A percentile compares a stretch with the other conserved stretches of the same genome.
Conservation (phyloP, 345 rosid genomes). For the Bruguiera sexangula region DNA sequence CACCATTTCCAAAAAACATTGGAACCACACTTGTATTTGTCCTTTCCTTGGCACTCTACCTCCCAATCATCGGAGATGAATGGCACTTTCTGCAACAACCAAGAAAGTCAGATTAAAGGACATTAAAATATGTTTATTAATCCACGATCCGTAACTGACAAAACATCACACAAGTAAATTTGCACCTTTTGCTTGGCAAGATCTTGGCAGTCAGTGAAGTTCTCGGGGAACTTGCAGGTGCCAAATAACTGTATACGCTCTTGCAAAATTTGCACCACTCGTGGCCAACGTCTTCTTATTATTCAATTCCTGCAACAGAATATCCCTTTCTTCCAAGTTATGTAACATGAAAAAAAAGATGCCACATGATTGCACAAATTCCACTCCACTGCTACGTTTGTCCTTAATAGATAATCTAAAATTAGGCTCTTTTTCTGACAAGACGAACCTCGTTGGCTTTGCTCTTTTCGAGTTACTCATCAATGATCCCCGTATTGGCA, state of each 20-base stretch:
- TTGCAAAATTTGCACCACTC: slow-evolving; percentile 92
- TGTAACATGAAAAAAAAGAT: background rate
- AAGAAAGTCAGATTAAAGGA: background rate
- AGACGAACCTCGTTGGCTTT: slow-evolving; percentile 75
- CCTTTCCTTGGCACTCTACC: slow-evolving; percentile 91
- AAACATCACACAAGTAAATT: background rate
- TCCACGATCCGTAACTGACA: background rate
- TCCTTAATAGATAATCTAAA: too few species aligned
- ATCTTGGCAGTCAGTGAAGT: slow-evolving; percentile 98
- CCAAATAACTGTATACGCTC: slow-evolving; percentile 95
- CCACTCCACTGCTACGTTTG: too few species aligned
- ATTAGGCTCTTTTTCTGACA: too few species aligned
- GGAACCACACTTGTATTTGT: slow-evolving; percentile 97
- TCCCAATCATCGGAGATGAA: slow-evolving; percentile 75
- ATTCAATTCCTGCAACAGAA: slow-evolving; percentile 64
- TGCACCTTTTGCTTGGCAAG: slow-evolving; percentile 95
- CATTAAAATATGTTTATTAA: background rate
- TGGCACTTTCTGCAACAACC: slow-evolving; percentile 80
- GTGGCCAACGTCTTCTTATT: slow-evolving; percentile 96
- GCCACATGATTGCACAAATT: too few species aligned
- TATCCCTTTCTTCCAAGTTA: background rate
- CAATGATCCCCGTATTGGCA: slow-evolving; percentile 80
- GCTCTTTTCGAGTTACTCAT: slow-evolving; percentile 93
- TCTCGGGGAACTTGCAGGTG: slow-evolving; percentile 93
- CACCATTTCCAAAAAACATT: slow-evolving; percentile 99